Evolutionary conservation across 306 rosid species (phyloP).

Genomic region (Vigna unguiculata): DNA sequence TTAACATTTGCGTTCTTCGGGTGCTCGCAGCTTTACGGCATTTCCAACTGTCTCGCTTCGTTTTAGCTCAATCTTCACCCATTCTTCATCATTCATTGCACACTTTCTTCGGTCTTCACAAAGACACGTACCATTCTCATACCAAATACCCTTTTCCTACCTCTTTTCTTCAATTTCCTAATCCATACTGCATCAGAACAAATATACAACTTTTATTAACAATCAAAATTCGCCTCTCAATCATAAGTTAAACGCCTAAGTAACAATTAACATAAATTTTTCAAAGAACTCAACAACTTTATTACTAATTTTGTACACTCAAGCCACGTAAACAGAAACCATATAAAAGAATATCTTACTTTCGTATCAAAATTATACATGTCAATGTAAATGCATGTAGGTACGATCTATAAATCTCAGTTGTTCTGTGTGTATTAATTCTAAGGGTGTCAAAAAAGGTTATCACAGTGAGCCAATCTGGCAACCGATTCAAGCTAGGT

Average conservation of each 20-base stretch:
- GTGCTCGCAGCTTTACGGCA: conserved; percentile 13
- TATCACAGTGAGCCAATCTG: no score
- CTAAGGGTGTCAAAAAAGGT: no score
- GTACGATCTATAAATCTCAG: neutral
- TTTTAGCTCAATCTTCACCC: neutral
- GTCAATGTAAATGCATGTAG: neutral
- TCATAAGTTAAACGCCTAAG: no score
- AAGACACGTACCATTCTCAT: neutral
- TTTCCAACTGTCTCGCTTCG: neutral
- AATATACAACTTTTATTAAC: no score
- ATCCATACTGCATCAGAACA: neutral
- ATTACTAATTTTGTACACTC: neutral
- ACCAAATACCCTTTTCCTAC: neutral
- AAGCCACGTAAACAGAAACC: neutral
- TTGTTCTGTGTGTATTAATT: neutral
- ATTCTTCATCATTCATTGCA: neutral
- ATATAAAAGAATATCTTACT: neutral
- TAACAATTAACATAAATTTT: no score
- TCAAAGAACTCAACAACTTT: no score
- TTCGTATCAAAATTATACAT: neutral
- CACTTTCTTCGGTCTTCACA: neutral
- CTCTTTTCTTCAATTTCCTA: conserved; percentile 18
- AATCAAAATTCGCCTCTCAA: no score
- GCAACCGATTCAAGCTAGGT: no score
- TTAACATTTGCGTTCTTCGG: neutral